These are phyloP conservation scores for Xylaria castorea DNA, from an alignment of 495 filamentous ascomycete species.

Conservation along the genomic window DNA sequence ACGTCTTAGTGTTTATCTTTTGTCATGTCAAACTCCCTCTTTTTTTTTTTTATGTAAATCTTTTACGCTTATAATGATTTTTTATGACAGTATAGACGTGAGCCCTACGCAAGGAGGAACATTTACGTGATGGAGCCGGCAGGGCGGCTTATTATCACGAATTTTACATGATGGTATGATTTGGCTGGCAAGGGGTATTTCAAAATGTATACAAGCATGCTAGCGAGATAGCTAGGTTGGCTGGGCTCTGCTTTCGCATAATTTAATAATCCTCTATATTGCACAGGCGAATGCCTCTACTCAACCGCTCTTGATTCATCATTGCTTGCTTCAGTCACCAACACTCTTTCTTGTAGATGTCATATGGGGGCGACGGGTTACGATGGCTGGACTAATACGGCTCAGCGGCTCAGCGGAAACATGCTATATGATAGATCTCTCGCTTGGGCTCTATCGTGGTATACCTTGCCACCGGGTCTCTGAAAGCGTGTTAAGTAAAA, in stretches of 20 bases:
- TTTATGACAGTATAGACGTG: not conserved
- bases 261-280: not conserved
- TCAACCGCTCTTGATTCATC: not conserved
- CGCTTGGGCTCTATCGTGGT: not conserved
- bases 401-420: not conserved
- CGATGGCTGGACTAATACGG: not conserved
- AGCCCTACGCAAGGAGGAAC: not conserved
- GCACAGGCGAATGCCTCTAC: not conserved
- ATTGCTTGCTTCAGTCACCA: too few species aligned
- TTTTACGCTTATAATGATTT: conserved; percentile 18
- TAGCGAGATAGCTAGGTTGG: not conserved
- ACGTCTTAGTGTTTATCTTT: conserved; percentile 9
- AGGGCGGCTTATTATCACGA: conserved; percentile 13
- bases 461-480: not conserved
- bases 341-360: not conserved
- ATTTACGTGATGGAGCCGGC: not conserved
- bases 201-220: conserved; percentile 12
- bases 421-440: not conserved
- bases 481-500: not conserved
- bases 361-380: not conserved
- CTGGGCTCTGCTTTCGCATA: not conserved
- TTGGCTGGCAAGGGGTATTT: not conserved
- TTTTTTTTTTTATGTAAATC: conserved; percentile 12
- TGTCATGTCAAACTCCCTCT: conserved; percentile 9
- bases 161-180: conserved; percentile 17